These are phyloP conservation scores for Porphyra umbilicalis DNA, from an alignment of 31 red algal species.

Conservation along the genomic window DNA sequence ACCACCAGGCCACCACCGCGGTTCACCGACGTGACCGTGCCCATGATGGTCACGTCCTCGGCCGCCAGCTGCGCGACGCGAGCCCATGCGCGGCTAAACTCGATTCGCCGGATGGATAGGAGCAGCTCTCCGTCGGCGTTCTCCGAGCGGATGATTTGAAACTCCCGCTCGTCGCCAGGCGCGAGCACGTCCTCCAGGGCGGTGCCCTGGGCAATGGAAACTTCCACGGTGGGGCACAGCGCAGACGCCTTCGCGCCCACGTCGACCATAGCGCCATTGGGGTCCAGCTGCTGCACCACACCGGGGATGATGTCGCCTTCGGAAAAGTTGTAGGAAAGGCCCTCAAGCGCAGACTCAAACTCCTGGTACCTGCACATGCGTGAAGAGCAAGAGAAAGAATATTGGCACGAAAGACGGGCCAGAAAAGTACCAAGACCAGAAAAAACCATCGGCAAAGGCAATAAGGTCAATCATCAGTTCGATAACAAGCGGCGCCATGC, in stretches of 20 bases:
- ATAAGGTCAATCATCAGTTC: no score
- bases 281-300: slow-evolving; percentile 72
- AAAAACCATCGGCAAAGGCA: no score
- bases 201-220: slow-evolving; percentile 58
- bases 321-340: slow-evolving; percentile 71
- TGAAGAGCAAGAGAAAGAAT: no score
- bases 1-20: slow-evolving; percentile 82
- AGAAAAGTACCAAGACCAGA: not conserved
- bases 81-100: slow-evolving; percentile 78
- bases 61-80: slow-evolving; percentile 80
- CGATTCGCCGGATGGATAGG: slow-evolving; percentile 87
- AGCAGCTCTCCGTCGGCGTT: slow-evolving; percentile 88
- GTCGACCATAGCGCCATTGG: slow-evolving; percentile 87
- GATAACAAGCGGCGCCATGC: no score
- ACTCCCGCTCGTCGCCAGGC: slow-evolving; percentile 86
- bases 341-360: slow-evolving; percentile 65
- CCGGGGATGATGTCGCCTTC: slow-evolving; percentile 71
- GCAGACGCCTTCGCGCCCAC: slow-evolving; percentile 96
- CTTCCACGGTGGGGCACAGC: slow-evolving; percentile 65
- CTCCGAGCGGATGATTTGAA: slow-evolving; percentile 78
- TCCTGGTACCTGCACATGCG: slow-evolving; percentile 82
- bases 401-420: not conserved
- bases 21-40: slow-evolving; percentile 69
- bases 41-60: slow-evolving; percentile 81
- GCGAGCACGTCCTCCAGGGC: slow-evolving; percentile 55